phyloP scores from a whole-genome alignment of 164 flowering plant species.

The Liquidambar formosana region DNA sequence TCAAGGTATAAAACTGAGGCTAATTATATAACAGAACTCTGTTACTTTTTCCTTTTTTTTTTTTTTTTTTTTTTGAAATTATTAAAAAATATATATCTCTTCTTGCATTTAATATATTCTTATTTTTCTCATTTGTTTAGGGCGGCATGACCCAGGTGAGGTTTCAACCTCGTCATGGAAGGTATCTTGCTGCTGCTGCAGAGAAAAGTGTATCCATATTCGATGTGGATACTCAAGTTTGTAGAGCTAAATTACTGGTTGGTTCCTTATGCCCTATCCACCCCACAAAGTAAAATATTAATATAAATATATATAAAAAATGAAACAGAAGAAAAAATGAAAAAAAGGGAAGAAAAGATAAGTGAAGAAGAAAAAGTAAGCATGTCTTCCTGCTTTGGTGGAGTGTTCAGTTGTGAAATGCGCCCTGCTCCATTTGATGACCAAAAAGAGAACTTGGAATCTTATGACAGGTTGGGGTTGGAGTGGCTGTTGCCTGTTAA shows the following conservation, averaged over 20 bases:
- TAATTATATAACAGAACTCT: background rate
- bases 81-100: background rate
- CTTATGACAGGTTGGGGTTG: no score
- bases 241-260: conserved; percentile 62
- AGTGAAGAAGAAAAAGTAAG: no score
- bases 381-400: no score
- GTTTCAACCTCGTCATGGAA: conserved; percentile 71
- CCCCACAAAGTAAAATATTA: no score
- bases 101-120: background rate
- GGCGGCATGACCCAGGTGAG: conserved; percentile 65
- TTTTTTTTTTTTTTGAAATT: background rate
- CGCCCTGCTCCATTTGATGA: no score
- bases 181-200: conserved; percentile 69
- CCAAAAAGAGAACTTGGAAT: no score
- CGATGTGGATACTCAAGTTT: conserved; percentile 73
- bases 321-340: no score
- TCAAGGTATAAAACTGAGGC: conserved; percentile 47
- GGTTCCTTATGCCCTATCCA: background rate
- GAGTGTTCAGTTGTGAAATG: no score
- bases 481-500: no score
- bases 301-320: no score
- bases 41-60: background rate
- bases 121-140: conserved; percentile 25
- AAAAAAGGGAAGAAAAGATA: no score
- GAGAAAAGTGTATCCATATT: conserved; percentile 62